phyloP scores from a whole-genome alignment of 805 yeast species.

The Diddensiella santjacobensis region DNA sequence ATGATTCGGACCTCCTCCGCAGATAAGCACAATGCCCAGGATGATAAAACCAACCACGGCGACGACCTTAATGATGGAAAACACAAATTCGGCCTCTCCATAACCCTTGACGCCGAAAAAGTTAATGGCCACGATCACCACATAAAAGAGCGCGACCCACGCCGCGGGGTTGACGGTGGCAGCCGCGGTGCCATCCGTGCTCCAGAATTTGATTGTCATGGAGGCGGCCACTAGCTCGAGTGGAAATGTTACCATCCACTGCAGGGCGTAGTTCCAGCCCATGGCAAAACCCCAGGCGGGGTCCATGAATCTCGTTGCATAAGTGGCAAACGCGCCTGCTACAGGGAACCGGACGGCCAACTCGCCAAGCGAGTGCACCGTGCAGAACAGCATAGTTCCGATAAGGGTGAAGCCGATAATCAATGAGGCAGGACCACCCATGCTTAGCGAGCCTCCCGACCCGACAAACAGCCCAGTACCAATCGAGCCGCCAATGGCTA shows the following conservation, averaged over 20 bases:
- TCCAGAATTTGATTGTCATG: slow-evolving; percentile 56
- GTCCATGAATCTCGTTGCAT: slow-evolving; percentile 59
- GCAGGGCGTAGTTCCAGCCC: slow-evolving; percentile 67
- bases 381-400: slow-evolving; percentile 61
- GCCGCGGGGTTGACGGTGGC: slow-evolving; percentile 56
- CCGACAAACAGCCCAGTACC: slow-evolving; percentile 78
- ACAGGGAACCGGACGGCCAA: slow-evolving; percentile 64
- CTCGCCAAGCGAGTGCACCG: slow-evolving; percentile 65
- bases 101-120: slow-evolving; percentile 57
- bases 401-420: slow-evolving; percentile 55
- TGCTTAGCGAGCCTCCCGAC: slow-evolving; percentile 52
- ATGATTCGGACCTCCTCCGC: slow-evolving; percentile 57
- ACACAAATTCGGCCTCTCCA: slow-evolving; percentile 68
- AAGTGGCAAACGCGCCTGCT: slow-evolving; percentile 59
- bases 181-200: slow-evolving; percentile 58
- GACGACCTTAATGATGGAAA: slow-evolving; percentile 54
- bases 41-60: slow-evolving; percentile 63
- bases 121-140: slow-evolving; percentile 46
- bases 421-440: slow-evolving; percentile 58
- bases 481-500: slow-evolving; percentile 69
- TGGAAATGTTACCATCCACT: slow-evolving; percentile 62
- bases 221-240: slow-evolving; percentile 64
- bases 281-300: slow-evolving; percentile 68
- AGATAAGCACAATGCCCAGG: slow-evolving; percentile 46
- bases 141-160: slow-evolving; percentile 55